phyloP scores from a whole-genome alignment of 169 alveolate species.

The Plasmodium knowlesi region DNA sequence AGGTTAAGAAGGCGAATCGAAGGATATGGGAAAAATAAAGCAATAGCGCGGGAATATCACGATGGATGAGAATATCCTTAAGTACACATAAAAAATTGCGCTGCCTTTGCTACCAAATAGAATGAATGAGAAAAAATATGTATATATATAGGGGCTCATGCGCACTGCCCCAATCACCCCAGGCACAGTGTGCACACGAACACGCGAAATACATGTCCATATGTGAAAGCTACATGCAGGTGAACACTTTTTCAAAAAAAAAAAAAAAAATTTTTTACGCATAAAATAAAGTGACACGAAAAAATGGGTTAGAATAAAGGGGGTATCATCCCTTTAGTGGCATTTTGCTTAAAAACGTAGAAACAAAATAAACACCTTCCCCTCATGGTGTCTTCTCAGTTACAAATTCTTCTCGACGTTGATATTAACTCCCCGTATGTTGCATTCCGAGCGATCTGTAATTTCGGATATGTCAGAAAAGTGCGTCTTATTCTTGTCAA shows the following conservation, averaged over 20 bases:
- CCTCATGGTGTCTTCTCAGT: neutral
- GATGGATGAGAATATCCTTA: neutral
- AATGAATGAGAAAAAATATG: neutral
- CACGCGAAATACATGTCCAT: neutral
- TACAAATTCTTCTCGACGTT: conserved; percentile 74
- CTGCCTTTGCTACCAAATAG: neutral
- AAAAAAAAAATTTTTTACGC: neutral
- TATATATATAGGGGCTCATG: neutral
- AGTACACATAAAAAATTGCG: neutral
- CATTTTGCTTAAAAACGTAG: neutral
- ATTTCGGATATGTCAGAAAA: conserved; percentile 80
- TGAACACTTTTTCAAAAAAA: neutral
- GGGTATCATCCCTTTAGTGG: neutral
- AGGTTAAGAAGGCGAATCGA: neutral
- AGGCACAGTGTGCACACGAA: neutral
- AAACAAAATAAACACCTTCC: neutral
- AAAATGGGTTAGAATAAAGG: neutral
- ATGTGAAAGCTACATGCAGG: neutral
- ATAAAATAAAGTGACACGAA: neutral
- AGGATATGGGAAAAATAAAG: neutral
- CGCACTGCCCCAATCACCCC: neutral
- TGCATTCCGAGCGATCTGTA: conserved; percentile 78
- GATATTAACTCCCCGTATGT: conserved; percentile 80
- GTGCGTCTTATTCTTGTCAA: conserved; percentile 84
- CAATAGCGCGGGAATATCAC: neutral